Base-by-base conservation (phyloP, 148 eudicot species). In the Arctostaphylos glauca region DNA sequence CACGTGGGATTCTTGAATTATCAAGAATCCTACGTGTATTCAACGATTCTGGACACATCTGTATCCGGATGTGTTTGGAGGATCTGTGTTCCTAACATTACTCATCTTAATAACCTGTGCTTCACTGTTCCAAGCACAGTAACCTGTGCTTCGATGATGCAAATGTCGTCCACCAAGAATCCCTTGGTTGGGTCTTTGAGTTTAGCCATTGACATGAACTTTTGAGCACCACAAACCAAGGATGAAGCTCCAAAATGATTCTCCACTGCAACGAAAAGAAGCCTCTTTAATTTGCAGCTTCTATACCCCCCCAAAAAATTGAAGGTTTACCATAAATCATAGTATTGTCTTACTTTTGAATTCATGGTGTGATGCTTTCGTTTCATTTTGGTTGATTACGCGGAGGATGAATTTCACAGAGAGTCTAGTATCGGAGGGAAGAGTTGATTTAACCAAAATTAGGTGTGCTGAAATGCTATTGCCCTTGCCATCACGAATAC, bases 141-240 rank as follows among this genome's bases (percentile, higher is more conserved):
- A 81, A 81, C 77, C 6, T 70, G 50, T 9, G 66, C 77, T 81
- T 81, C 83, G 21, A 70, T 41, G 50, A n/a, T 47, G 76, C 62
- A 71, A 13, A 38, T 38, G 76, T 68, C 31, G 2, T 52, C 76
- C 38, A 80, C 49, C 76, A 80, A 52, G 50, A 15, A 80, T 5
- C 76, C 62, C 49, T 80, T 50, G 52, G 71, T 80, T 25, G 62
- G 82, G 76, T 80, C 82, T 52, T 52, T 67, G 58, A 80, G 76
- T 68, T 80, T 80, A 52, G 76, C 82, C 14, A 80, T 7, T 9
- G 82, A 53, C 62, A 80, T 18, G 19, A 67, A 80, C 50, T 50
- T 80, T 23, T 47, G 76, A 38, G 50, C 56, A 47, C 82, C 82
- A 74, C 9, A 80, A 5, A 3, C 31, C 62, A 68, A 68, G 31